Base-by-base conservation (phyloP, 805 yeast species). In the Kodamaea hsintzibuensis region DNA sequence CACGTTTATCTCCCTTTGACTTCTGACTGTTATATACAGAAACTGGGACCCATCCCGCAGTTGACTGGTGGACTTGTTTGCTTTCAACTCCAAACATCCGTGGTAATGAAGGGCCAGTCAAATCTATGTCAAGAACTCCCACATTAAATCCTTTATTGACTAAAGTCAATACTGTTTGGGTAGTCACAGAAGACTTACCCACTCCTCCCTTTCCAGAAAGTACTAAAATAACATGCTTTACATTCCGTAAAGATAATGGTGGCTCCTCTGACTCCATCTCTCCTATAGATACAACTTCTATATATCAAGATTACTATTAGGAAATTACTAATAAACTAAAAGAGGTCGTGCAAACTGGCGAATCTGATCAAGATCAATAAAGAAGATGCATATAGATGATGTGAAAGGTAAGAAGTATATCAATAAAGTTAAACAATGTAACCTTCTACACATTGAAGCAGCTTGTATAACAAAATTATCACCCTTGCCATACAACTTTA, bases 181-280 rank as follows among this genome's bases (percentile, higher is more conserved):
- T 89, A 2, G 99, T 92, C 1, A 95, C 91, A 0, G 98, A 91
- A 10, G 97, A 91, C 67, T 95, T 95, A 1, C 99, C 99, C 0
- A 95, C 99, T 19, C 99, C 98, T 27, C 98, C 98, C 69, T 91
- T 91, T 0, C 98, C 99, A 0, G 97, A 91, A 2, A 95, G 81
- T 9, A 95, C 85, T 37, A 95, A 77, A 2, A 91, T 67, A 3
- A 95, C 84, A 66, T 93, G 96, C 61, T 85, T 84, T 33, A 93
- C 86, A 49, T 80, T 73, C 17, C 70, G 50, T 27, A 76, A 66
- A 38, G 78, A 73, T 38, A 57, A 61, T 16, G 80, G 80, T 2
- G 59, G 56, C 44, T 56, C 62, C 43, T 62, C 37, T 7, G 35
- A 22, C 22, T 48, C 51, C 51, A 48, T 48, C 22, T 10, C 35